Base-by-base conservation (phyloP, 192 early-diverging fungal genomes). In the Coemansia sp. region DNA sequence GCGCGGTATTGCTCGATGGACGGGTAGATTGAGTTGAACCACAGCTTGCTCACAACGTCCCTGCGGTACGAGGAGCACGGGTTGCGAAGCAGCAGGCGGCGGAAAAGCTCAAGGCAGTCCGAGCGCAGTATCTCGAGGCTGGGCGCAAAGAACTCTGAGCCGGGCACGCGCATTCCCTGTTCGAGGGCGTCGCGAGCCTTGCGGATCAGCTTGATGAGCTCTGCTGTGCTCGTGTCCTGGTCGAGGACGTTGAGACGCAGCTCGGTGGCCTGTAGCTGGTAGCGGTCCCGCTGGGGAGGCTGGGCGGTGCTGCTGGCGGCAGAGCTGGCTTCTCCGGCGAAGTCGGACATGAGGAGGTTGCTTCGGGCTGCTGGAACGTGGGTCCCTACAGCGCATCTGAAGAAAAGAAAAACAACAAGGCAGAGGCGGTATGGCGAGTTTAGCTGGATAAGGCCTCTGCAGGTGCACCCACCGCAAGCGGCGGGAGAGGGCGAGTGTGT, bases 1-100 rank as follows among this genome's bases (percentile, higher is more conserved):
- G 54, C 58, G 32, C 70, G 70, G 39, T 72, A 72, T 58, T 72
- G 61, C 46, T 61, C 62, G 30, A 72, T 72, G 14, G 52, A 37
- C 15, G 60, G 70, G 29, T 72, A 66, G 38, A 72, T 60, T 20
- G 43, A 25, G 34, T 58, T 53, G 35, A 66, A 58, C 70, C 70
- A 72, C 62, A 72, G 60, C 51, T 72, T 72, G 50, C 58, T 52
- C 41, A 46, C 54, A 2, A 64, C 58, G 54, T 65, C 70, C 53
- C 61, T 72, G 58, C 70, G 70, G 30, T 58, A 53, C 17, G 70
- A 60, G 40, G 70, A 56, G 40, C 54, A 65, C 32, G 70, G 70
- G 36, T 61, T 72, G 45, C 70, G 62, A 41, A 72, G 35, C 11
- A 72, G 36, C 35, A 72, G 58, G n/a, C 54, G 55, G 13, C 70